Base-by-base conservation (phyloP, 78 protist species). In the Cavenderia fasciculata region DNA sequence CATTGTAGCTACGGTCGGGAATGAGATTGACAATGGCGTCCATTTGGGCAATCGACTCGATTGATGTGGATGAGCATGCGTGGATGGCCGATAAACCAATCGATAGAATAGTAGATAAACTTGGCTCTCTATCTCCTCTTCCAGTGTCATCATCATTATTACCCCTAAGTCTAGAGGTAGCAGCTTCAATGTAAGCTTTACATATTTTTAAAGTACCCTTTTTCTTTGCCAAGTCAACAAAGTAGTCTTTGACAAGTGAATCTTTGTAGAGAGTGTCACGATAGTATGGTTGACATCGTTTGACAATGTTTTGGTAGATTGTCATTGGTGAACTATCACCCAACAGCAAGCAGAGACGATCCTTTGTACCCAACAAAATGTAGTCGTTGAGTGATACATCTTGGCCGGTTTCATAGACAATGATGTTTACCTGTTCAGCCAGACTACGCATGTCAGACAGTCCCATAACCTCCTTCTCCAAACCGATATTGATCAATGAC, bases 401-500 rank as follows among this genome's bases (percentile, higher is more conserved):
- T 3, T 19, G 38, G 4, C 12, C 38, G 43, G 72, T 59, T 2
- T 74, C 59, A 57, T 82, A 82, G 14, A 82, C 25, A 2, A 82
- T 57, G 2, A 47, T 38, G 19, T 51, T 31, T n/a, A 68, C 54
- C 61, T 82, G 69, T 29, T 65, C 38, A 8, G 66, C 33, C 23
- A 63, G 44, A n/a, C 46, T 51, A 40, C 68, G 69, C 34, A 66
- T 40, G 5, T 21, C 38, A 7, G 4, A 14, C 16, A 82, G 51
- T n/a, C 33, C 27, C 8, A 57, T 21, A 36, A 82, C 78, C 62
- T 82, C 49, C 29, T 69, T 65, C 34, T 68, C 78, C 2, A 82
- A 68, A 10, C 59, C 90, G 29, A 82, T 49, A 18, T 49, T 40
- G 14, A 82, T 56, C 46, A 82, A 43, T 21, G 10, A 21, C 12